These are phyloP conservation scores for Boehmeria nivea DNA, from an alignment of 306 rosid species.

Conservation along the genomic window DNA sequence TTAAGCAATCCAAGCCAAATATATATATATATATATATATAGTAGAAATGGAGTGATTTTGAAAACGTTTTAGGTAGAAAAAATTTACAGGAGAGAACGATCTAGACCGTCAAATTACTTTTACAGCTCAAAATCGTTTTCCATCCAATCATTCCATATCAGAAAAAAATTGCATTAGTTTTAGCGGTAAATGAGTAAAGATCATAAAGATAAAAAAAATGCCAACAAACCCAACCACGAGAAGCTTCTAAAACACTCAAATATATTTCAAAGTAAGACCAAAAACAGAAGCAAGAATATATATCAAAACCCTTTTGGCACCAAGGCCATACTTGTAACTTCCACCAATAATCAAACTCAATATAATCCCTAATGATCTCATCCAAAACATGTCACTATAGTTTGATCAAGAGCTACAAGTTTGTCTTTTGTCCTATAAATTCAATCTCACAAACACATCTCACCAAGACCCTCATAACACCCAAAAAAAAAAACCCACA, in stretches of 20 bases:
- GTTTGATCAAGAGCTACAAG: neutral
- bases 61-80: too few relatives aligned
- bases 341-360: slow-evolving; percentile 12
- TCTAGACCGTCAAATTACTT: too few relatives aligned
- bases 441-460: neutral
- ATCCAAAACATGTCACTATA: slow-evolving; percentile 8
- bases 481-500: neutral
- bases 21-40: too few relatives aligned
- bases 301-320: neutral
- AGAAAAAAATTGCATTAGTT: too few relatives aligned
- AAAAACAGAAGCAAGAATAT: slow-evolving; percentile 18
- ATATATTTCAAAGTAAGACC: neutral
- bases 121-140: too few relatives aligned
- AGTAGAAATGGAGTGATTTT: too few relatives aligned
- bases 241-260: slow-evolving; percentile 19
- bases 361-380: slow-evolving; percentile 14
- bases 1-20: too few relatives aligned
- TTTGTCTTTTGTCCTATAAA: slow-evolving; percentile 9
- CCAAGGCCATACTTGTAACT: slow-evolving; percentile 23
- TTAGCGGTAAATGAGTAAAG: too few relatives aligned
- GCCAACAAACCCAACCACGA: neutral
- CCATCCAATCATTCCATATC: too few relatives aligned
- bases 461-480: neutral
- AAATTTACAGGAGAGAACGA: too few relatives aligned
- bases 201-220: too few relatives aligned